Conservation (phyloP, 148 eudicot species). For the Vaccinium macrocarpon region DNA sequence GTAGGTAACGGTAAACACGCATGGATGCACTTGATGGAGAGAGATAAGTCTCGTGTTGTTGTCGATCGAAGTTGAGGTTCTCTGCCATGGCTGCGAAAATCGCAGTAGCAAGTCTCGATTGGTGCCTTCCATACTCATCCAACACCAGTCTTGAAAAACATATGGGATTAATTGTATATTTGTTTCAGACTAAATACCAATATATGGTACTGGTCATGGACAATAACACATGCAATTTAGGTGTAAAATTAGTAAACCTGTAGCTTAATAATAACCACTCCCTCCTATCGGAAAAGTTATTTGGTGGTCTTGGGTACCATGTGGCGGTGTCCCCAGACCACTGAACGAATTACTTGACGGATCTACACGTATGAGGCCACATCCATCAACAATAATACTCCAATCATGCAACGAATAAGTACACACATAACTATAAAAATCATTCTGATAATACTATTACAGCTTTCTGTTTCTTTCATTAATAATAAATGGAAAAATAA, state of each 20-base stretch:
- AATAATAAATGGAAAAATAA: no score
- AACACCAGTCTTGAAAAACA: constrained; percentile 34
- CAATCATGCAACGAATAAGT: background rate
- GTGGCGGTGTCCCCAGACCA: no score
- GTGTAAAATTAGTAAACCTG: background rate
- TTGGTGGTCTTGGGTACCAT: no score
- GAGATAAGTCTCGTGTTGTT: background rate
- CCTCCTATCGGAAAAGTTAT: background rate
- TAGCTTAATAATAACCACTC: background rate
- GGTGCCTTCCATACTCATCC: constrained; percentile 55
- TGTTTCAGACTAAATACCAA: background rate
- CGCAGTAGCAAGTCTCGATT: constrained; percentile 36
- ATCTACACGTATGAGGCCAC: background rate
- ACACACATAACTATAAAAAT: background rate
- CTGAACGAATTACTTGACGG: background rate
- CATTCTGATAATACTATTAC: no score
- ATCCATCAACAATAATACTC: background rate
- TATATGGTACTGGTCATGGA: background rate
- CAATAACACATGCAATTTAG: background rate
- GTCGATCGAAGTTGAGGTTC: constrained; percentile 19
- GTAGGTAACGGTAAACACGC: background rate
- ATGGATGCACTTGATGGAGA: background rate
- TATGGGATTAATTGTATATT: background rate
- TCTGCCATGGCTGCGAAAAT: constrained; percentile 44
- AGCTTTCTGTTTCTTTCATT: no score